phyloP scores from a whole-genome alignment of 1,284 basidiomycete genomes.

The Ustilago xerochloae region DNA sequence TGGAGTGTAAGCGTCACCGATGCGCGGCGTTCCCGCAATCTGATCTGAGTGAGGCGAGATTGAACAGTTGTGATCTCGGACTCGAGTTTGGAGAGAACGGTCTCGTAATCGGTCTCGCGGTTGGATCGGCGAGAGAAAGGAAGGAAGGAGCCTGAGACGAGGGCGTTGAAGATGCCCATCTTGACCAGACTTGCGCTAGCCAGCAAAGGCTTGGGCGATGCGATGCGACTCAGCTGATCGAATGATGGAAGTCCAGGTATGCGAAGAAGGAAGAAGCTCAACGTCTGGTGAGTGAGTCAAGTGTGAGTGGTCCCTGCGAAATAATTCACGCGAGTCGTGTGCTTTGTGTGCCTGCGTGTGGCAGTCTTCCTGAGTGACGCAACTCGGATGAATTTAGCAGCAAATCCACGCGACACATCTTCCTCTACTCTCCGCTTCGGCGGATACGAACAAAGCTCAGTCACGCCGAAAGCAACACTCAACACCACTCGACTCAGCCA shows the following conservation, averaged over 20 bases:
- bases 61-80: conserved; percentile 73
- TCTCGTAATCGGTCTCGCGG: conserved; percentile 71
- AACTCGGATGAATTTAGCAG: conserved; percentile 1
- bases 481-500: not conserved
- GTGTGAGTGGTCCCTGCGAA: too few relatives aligned
- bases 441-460: not conserved
- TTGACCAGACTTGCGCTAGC: too few relatives aligned
- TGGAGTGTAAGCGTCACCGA: conserved; percentile 85
- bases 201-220: too few relatives aligned
- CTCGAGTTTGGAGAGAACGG: conserved; percentile 70
- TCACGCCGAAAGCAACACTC: not conserved
- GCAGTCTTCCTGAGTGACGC: not conserved
- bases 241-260: conserved; percentile 1
- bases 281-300: not conserved
- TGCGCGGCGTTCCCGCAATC: conserved; percentile 83
- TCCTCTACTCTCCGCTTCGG: too few relatives aligned
- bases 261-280: not conserved
- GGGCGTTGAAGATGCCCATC: conserved; percentile 52
- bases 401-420: not conserved
- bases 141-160: conserved; percentile 40
- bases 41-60: conserved; percentile 84
- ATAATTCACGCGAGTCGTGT: too few relatives aligned
- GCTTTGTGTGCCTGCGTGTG: conserved; percentile 3
- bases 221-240: not conserved
- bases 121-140: conserved; percentile 41